Evolutionary conservation across 2,329 filamentous ascomycete genomes (phyloP), one percentile per base, ranked within the genome.

Genomic region (Pezicula carpinea): DNA sequence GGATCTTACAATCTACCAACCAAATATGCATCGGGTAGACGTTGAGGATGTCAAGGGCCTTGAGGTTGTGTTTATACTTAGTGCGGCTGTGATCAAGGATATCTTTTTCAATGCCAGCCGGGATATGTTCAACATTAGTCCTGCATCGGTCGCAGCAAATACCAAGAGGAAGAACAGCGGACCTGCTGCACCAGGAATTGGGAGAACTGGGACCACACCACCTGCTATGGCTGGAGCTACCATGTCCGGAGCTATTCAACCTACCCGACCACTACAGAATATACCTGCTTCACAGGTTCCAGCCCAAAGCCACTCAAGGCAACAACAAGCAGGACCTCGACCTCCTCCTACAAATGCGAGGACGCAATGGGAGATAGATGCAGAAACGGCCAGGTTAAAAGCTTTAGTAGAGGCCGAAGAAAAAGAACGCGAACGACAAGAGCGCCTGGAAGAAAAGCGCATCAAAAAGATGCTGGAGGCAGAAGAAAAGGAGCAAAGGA

Each of bases 1-100:
- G 56, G 69, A 72, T 40, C 68, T 97, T 49, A 95, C 91, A 2
- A 77, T 99, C 35, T 96, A 97, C 70, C 88, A 99, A 66, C 88
- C 92, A 5, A 97, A 97, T 63, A 75, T 97, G 61, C 84, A 86
- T 51, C 78, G 93, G 6, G 85, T 97, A 10, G 91, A 97, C 36
- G 82, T 97, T 52, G 90, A 99, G 65, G 93, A 99, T 66, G 82
- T 86, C 48, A 97, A 96, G 66, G 93, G 93, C 0, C 72, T 97
- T 4, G 93, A 99, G 64, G 79, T 97, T 1, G 83, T 91, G 1
- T 68, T 97, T 15, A 63, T 85, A 17, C 66, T 86, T 17, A 73
- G 78, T 22, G 78, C 81, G 1, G 77, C 82, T 55, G 77, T 82
- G 26, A 82, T 87, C 49, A 75, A 79, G 36, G 83, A 87, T 55